These are phyloP conservation scores for Neckera pumila DNA, from an alignment of 225 moss, liverwort and hornwort species.

Conservation along the genomic window DNA sequence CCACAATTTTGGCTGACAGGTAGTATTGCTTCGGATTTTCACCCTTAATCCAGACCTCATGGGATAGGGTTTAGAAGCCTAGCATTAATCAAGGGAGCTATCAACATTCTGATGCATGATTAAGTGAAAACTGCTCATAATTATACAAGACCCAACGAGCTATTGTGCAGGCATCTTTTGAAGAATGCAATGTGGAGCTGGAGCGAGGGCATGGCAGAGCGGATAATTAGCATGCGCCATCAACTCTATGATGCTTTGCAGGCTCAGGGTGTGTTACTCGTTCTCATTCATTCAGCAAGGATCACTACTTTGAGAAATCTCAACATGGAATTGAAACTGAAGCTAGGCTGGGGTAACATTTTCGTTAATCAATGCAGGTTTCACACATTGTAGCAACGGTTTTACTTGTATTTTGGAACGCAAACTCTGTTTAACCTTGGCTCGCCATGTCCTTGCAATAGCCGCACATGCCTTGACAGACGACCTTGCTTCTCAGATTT, in stretches of 20 bases:
- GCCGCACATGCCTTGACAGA: too few relatives aligned
- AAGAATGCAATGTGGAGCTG: not conserved
- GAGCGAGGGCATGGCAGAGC: not conserved
- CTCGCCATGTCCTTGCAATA: too few relatives aligned
- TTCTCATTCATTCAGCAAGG: too few relatives aligned
- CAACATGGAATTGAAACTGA: too few relatives aligned
- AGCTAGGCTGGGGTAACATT: too few relatives aligned
- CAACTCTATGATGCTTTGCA: not conserved
- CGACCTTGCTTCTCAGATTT: too few relatives aligned
- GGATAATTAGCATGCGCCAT: not conserved
- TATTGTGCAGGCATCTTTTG: not conserved
- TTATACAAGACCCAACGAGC: not conserved
- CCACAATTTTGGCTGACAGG: slow-evolving; percentile 53
- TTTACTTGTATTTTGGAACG: too few relatives aligned
- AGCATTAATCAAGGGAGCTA: not conserved
- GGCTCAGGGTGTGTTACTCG: too few relatives aligned
- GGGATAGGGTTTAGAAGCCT: not conserved
- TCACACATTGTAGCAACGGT: too few relatives aligned
- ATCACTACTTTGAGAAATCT: too few relatives aligned
- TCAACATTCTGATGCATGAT: not conserved
- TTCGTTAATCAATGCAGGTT: too few relatives aligned
- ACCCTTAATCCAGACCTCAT: not conserved
- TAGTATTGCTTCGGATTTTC: slow-evolving; percentile 10
- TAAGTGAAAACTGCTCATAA: not conserved
- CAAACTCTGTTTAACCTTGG: too few relatives aligned